Conservation (phyloP, 2,329 filamentous ascomycete species). For the Daldinia sp. region DNA sequence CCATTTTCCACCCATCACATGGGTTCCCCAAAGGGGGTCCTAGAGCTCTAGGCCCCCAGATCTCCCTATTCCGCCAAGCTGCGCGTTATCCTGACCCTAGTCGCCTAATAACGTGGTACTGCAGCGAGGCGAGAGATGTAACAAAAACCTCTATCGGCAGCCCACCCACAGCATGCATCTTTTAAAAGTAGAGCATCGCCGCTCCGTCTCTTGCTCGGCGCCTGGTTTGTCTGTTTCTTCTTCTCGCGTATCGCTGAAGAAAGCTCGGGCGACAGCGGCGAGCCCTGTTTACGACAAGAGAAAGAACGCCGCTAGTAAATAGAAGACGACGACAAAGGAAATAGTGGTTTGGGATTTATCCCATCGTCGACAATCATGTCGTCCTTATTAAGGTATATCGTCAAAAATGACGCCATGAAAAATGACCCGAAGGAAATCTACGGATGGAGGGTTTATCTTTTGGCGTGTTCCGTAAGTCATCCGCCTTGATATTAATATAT, state of each 20-base stretch:
- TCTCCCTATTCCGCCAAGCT: conserved; percentile 34
- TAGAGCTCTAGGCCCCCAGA: conserved; percentile 24
- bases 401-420: conserved; percentile 72
- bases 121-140: conserved; percentile 33
- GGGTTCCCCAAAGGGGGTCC: conserved; percentile 20
- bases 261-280: conserved; percentile 18
- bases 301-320: not conserved
- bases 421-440: conserved; percentile 76
- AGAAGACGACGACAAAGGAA: conserved; percentile 16
- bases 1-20: conserved; percentile 42
- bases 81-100: conserved; percentile 24
- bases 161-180: conserved; percentile 29
- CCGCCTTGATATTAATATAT: not conserved
- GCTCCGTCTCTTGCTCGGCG: conserved; percentile 27
- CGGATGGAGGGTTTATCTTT: conserved; percentile 74
- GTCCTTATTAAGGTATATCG: conserved; percentile 57
- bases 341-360: conserved; percentile 26
- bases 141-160: conserved; percentile 30
- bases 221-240: conserved; percentile 16
- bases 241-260: conserved; percentile 28
- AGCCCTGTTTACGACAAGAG: conserved; percentile 10
- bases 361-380: conserved; percentile 40
- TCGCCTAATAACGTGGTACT: conserved; percentile 34
- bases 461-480: conserved; percentile 68
- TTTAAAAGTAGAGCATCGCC: conserved; percentile 34